Evolutionary conservation across 129 eudicot genomes (phyloP).

Genomic region (carrot (Daucus carota)): DNA sequence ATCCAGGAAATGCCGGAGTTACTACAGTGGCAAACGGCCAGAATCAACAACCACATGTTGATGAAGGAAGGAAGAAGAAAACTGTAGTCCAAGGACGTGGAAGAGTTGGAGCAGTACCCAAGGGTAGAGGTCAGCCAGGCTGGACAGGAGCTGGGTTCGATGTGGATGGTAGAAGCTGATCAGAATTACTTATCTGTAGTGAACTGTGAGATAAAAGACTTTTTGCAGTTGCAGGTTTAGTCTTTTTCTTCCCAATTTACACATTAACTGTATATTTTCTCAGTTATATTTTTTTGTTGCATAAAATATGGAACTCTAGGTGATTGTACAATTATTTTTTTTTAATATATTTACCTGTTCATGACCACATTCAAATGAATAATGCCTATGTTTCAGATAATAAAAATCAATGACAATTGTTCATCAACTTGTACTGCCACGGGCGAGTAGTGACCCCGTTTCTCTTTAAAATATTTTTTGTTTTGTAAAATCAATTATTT

Average conservation of each 20-base stretch:
- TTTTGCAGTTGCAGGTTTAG: background rate
- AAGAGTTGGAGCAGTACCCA: constrained; percentile 81
- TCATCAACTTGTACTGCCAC: background rate
- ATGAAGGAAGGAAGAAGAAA: constrained; percentile 82
- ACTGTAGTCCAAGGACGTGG: constrained; percentile 55
- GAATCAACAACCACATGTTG: constrained; percentile 34
- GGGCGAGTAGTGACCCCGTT: no score
- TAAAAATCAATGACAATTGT: background rate
- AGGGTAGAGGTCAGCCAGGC: constrained; percentile 68
- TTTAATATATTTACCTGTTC: background rate
- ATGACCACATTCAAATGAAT: background rate
- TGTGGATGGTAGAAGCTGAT: constrained; percentile 28
- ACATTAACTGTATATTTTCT: background rate
- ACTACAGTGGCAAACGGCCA: constrained; percentile 24
- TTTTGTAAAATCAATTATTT: no score
- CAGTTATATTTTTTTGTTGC: background rate
- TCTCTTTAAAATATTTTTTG: no score
- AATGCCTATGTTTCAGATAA: background rate
- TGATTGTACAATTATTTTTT: background rate
- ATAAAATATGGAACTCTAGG: background rate
- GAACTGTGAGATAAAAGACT: background rate
- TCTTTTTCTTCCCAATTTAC: background rate
- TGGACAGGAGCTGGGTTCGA: constrained; percentile 99
- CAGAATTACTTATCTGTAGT: background rate
- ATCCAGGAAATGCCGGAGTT: constrained; percentile 29